phyloP scores from a whole-genome alignment of 352 stramenopile genomes.

The Labyrinthula sp. region DNA sequence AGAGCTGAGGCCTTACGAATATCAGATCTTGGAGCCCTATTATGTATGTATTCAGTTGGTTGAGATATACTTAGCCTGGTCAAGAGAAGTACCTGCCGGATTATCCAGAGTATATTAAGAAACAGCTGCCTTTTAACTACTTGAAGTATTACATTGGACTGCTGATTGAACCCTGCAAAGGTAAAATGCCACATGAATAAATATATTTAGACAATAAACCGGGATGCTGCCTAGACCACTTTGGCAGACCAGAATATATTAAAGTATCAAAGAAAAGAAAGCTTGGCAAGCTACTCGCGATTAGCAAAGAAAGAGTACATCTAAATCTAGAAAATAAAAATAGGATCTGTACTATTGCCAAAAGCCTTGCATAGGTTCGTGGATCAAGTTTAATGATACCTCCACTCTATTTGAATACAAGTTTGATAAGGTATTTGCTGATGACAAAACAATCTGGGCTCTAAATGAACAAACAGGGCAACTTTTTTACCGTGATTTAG shows the following conservation, averaged over 20 bases:
- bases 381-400: slow-evolving; percentile 29
- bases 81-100: too few species aligned
- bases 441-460: slow-evolving; percentile 8
- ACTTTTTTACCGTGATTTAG: too few species aligned
- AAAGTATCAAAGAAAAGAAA: too few species aligned
- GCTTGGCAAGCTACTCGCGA: background rate
- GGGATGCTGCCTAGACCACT: slow-evolving; percentile 52
- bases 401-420: slow-evolving; percentile 34
- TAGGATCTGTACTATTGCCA: slow-evolving; percentile 4
- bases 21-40: too few species aligned
- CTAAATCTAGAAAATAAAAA: slow-evolving; percentile 30
- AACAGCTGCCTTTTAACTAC: too few species aligned
- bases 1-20: too few species aligned
- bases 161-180: slow-evolving; percentile 51
- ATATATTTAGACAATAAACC: too few species aligned
- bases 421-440: slow-evolving; percentile 30
- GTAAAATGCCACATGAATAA: too few species aligned
- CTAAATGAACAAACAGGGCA: too few species aligned
- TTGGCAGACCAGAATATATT: slow-evolving; percentile 42
- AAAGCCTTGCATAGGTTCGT: slow-evolving; percentile 10
- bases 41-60: too few species aligned
- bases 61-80: too few species aligned
- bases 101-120: too few species aligned
- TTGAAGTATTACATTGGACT: slow-evolving; percentile 46
- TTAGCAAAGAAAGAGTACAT: background rate